Base-by-base conservation (phyloP, 305 asterid genomes). In the Solanum chacoense region DNA sequence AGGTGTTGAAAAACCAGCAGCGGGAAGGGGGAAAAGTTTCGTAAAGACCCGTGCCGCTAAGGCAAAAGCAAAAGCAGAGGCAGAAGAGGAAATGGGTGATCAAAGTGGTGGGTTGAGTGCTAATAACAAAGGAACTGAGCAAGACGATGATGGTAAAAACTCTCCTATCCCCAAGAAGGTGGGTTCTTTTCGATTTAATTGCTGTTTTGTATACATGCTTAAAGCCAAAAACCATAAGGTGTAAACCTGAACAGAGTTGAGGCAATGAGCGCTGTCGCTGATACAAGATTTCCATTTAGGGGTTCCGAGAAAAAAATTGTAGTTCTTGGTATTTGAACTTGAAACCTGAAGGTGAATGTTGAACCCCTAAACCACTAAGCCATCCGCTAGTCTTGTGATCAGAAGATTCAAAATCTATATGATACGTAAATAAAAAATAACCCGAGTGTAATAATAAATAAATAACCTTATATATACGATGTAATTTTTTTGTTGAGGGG, bases 141-240 rank as follows among this genome's bases (percentile, higher is more conserved):
- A 87, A 14, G 89, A 87, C 26, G 89, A 87, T 28, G 88, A 86
- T 20, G 24, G 45, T 34, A 87, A 76, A 29, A 34, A 50, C 34
- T 31, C 89, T 3, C 89, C 89, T 34, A 67, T 87, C 28, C 89
- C 89, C 16, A 69, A 76, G 29, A 87, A 67, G 89, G 89, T 87
- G 18, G 29, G 7, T 34, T 74, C 36, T 87, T 36, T 24, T 22
- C 11, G 4, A 73, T 72, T 73, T 87, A n/a, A 24, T 40, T 72
- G 13, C 28, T 65, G 26, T 42, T 69, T 71, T 38, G 5, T 36
- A 24, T 24, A 69, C 24, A 69, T 36, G 55, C 34, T 67, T 77
- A n/a, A 77, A 37, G 40, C 24, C 28, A 71, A 32, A 8, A 86
- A 55, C 40, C 36, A 8, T 34, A 71, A 7, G 77, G 78, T 65